A percentile compares a stretch with the other conserved stretches of the same genome.
These are phyloP conservation scores for Colletotrichum abscissum DNA, from an alignment of 2,329 filamentous ascomycete species.

Conservation along the genomic window DNA sequence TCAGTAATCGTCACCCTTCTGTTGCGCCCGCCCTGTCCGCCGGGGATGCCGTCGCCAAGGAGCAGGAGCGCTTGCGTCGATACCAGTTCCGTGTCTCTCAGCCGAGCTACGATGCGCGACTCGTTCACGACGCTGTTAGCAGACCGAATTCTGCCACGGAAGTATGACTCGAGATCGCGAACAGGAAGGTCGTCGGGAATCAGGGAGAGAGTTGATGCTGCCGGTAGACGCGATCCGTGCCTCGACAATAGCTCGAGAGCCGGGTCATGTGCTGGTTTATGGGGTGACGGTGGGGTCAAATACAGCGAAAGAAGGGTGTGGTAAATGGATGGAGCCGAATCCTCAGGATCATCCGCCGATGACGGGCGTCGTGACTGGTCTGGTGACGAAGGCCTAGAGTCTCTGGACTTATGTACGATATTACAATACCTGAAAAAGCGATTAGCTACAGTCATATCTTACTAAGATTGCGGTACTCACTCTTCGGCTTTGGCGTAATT, in stretches of 20 bases:
- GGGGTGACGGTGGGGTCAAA: slow-evolving; percentile 79
- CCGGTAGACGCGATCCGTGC: slow-evolving; percentile 91
- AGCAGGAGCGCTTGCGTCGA: slow-evolving; percentile 78
- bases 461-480: slow-evolving; percentile 59
- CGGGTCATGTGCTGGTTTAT: slow-evolving; percentile 79
- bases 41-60: slow-evolving; percentile 74
- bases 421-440: slow-evolving; percentile 81
- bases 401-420: slow-evolving; percentile 76
- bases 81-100: slow-evolving; percentile 85
- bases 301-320: slow-evolving; percentile 92
- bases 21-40: slow-evolving; percentile 64
- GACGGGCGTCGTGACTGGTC: slow-evolving; percentile 46
- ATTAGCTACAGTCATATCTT: slow-evolving; percentile 34
- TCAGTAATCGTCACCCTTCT: slow-evolving; percentile 84
- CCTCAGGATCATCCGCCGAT: slow-evolving; percentile 52
- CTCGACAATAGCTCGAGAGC: slow-evolving; percentile 90
- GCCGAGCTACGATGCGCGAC: slow-evolving; percentile 78
- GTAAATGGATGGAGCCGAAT: slow-evolving; percentile 82
- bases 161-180: slow-evolving; percentile 86
- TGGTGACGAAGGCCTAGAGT: slow-evolving; percentile 51
- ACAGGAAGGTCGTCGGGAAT: slow-evolving; percentile 86
- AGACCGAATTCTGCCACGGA: slow-evolving; percentile 87
- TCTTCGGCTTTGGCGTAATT: slow-evolving; percentile 93
- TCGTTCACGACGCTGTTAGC: slow-evolving; percentile 87
- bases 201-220: slow-evolving; percentile 84